Evolutionary conservation across 2,329 filamentous ascomycete species (phyloP).

Genomic region (Aspergillus jensenii): DNA sequence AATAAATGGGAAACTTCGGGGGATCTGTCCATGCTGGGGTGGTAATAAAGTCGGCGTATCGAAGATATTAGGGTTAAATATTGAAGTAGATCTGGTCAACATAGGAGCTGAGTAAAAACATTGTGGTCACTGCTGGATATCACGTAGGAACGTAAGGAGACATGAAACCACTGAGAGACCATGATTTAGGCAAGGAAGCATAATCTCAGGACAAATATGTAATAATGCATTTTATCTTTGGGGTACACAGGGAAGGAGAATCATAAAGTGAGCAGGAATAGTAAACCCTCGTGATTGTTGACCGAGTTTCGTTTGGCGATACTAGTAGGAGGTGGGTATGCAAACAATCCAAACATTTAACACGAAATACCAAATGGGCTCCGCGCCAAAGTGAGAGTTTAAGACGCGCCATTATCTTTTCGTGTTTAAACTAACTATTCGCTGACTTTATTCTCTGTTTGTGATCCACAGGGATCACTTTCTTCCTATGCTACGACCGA

Average conservation of each 20-base stretch:
- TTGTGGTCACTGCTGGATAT: neutral
- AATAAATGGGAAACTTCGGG: neutral
- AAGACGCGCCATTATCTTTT: neutral
- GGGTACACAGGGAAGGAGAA: neutral
- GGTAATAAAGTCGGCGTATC: neutral
- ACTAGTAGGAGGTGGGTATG: neutral
- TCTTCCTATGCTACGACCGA: neutral
- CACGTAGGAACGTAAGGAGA: neutral
- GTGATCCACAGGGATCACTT: neutral
- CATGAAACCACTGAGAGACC: neutral
- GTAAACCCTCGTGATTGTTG: too few species aligned
- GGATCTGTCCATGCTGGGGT: neutral
- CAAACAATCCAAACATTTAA: conserved; percentile 23
- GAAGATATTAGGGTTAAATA: neutral
- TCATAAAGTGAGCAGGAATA: neutral
- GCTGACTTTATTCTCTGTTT: neutral
- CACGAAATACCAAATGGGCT: neutral
- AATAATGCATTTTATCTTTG: neutral
- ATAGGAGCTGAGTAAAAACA: neutral
- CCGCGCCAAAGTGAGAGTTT: neutral
- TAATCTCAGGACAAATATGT: neutral
- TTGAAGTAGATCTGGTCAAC: neutral
- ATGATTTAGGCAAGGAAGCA: neutral
- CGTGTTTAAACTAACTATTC: conserved; percentile 2
- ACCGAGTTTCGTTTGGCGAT: neutral